Evolutionary conservation across 805 yeast genomes (phyloP).

Genomic region (Cyberlindnera maritima): DNA sequence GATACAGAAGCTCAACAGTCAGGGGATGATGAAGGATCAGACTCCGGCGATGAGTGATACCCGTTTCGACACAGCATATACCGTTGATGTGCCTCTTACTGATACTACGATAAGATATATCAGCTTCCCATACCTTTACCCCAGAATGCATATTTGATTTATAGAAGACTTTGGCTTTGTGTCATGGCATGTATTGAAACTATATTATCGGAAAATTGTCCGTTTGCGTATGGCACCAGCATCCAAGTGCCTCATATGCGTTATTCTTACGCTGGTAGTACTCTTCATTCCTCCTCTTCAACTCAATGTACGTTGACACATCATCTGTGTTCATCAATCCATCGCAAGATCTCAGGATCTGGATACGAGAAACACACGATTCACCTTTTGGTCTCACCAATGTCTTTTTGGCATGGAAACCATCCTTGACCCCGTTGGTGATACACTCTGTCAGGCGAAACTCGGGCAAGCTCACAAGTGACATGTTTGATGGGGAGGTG

Average conservation of each 20-base stretch:
- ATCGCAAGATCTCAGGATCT: constrained; percentile 22
- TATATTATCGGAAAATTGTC: constrained; percentile 39
- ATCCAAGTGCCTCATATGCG: constrained; percentile 34
- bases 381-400: constrained; percentile 44
- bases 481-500: constrained; percentile 24
- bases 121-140: neutral
- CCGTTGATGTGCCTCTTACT: too few relatives aligned
- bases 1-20: constrained; percentile 33
- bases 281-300: constrained; percentile 27
- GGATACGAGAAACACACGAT: constrained; percentile 34
- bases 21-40: constrained; percentile 28
- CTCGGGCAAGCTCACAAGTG: constrained; percentile 30
- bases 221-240: constrained; percentile 44
- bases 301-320: constrained; percentile 29
- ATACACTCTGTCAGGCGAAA: constrained; percentile 31
- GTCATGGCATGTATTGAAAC: neutral
- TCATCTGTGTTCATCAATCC: constrained; percentile 14
- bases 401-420: constrained; percentile 45
- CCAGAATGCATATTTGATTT: constrained; percentile 5
- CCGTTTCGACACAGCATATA: too few relatives aligned
- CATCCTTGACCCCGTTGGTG: constrained; percentile 60
- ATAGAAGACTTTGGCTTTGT: neutral
- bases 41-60: constrained; percentile 21
- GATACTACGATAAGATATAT: neutral
- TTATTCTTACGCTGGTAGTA: constrained; percentile 32